A percentile compares a stretch with the other conserved stretches of the same genome.
Conservation (phyloP, 352 stramenopile species). For the Phytophthora capsici region DNA sequence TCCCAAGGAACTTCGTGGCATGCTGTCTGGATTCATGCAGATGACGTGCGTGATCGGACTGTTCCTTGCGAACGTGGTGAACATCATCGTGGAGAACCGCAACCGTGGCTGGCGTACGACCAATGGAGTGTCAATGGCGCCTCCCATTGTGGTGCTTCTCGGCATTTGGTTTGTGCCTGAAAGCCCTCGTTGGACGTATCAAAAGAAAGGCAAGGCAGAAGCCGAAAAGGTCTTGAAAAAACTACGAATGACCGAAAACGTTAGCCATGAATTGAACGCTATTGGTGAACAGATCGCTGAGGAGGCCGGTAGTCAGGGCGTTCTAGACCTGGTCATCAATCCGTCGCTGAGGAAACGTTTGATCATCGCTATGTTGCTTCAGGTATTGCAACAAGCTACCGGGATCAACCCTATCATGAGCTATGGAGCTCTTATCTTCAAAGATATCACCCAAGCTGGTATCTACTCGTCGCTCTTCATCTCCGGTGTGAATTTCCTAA, state of each 20-base stretch:
- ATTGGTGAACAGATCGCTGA: slow-evolving; percentile 48
- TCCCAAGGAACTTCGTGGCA: slow-evolving; percentile 41
- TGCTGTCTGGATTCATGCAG: slow-evolving; percentile 50
- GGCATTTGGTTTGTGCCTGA: slow-evolving; percentile 51
- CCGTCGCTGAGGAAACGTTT: slow-evolving; percentile 33
- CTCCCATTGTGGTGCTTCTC: slow-evolving; percentile 41
- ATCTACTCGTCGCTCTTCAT: slow-evolving; percentile 41
- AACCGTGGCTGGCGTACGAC: slow-evolving; percentile 43
- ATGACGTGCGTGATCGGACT: slow-evolving; percentile 44
- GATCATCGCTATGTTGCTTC: slow-evolving; percentile 37
- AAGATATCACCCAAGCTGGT: slow-evolving; percentile 38
- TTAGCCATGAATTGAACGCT: slow-evolving; percentile 39
- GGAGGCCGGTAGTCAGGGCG: slow-evolving; percentile 17
- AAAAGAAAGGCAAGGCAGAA: slow-evolving; percentile 39
- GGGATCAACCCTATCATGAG: slow-evolving; percentile 46
- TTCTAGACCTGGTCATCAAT: slow-evolving; percentile 35
- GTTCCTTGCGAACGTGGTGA: slow-evolving; percentile 46
- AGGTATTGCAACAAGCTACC: slow-evolving; percentile 44
- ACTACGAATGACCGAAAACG: slow-evolving; percentile 41
- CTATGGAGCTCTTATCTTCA: slow-evolving; percentile 52
- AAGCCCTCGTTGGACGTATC: slow-evolving; percentile 48
- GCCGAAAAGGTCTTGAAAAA: slow-evolving; percentile 37
- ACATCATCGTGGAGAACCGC: slow-evolving; percentile 39
- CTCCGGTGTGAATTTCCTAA: slow-evolving; percentile 39
- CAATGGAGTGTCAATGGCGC: slow-evolving; percentile 41